Evolutionary conservation across 306 rosid species (phyloP), one percentile per base, ranked within the genome.

Genomic region (Rubus idaeus): DNA sequence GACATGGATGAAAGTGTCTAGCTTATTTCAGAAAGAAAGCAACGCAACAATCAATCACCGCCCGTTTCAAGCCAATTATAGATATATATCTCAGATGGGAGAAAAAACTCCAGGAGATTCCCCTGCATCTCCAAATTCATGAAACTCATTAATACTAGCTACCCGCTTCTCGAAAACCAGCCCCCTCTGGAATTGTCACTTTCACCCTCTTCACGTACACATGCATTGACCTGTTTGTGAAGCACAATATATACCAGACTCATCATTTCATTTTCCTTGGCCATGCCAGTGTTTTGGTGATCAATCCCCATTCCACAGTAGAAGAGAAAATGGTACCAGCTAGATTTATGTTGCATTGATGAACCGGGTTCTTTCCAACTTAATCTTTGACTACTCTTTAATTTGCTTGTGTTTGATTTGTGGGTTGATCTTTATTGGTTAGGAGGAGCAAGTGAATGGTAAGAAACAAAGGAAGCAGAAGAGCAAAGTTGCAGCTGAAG

Each of bases 121-220:
- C 51, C 76, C 47, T 77, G 81, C 70, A 20, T 69, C 40, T 70
- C 76, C 81, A 37, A 70, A 46, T 13, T 16, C 70, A 47, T 78
- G 71, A 71, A 77, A 30, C 51, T 13, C 30, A 73, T 40, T 39
- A 20, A 52, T 5, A 39, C 20, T 30, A 1, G 35, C 35, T 5
- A 12, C 68, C 16, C 14, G 39, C 52, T 72, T 2, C 67, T 57
- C 67, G 41, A 73, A 21, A 57, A 73, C 40, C 20, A 12, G 14
- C 44, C 47, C 75, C 16, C 75, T 20, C 3, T 61, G 58, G 70
- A 68, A 4, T 61, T 12, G 71, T 78, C 77, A 44, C 39, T 70
- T 78, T 78, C 81, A 39, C 16, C 16, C 57, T 30, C 35, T 60
- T 46, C 51, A 14, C 23, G 51, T 30, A 74, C 42, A 9, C 10